Conservation (phyloP, 176 grass and related monocot genomes). For the Carex kokanica region DNA sequence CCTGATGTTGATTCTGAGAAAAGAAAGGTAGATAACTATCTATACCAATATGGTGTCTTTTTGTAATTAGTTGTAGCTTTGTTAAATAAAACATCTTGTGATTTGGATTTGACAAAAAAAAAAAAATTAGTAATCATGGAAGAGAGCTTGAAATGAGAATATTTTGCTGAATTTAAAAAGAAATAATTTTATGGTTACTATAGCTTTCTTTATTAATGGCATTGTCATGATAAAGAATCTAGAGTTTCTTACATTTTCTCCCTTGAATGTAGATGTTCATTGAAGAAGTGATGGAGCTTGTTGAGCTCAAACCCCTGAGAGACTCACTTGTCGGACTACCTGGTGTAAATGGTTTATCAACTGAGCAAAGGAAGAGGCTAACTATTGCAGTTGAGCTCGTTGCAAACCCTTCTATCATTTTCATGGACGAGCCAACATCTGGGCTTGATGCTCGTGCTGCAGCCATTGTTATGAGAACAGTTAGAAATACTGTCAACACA, state of each 20-base stretch:
- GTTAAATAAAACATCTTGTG: background rate
- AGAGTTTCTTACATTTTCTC: background rate
- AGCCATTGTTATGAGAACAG: constrained; percentile 57
- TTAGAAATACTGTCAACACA: constrained; percentile 57
- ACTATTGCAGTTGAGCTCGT: constrained; percentile 57
- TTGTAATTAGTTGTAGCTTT: background rate
- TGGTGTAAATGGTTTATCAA: constrained; percentile 48
- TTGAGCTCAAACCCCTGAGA: constrained; percentile 43
- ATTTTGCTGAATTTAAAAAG: background rate
- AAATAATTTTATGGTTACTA: background rate
- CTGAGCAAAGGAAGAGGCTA: constrained; percentile 51
- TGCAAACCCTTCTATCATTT: constrained; percentile 59
- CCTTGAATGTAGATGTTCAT: constrained; percentile 37
- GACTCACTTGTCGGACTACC: constrained; percentile 43
- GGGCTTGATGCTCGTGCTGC: constrained; percentile 59
- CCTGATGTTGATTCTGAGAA: constrained; percentile 34
- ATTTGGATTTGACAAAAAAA: background rate
- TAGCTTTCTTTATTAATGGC: background rate
- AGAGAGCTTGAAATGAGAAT: background rate
- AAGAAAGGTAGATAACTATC: constrained; percentile 32
- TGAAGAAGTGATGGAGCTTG: constrained; percentile 57
- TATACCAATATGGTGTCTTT: background rate
- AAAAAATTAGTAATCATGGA: background rate
- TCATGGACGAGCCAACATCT: constrained; percentile 64
- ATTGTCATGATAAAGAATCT: background rate